phyloP scores from a whole-genome alignment of 2,329 filamentous ascomycete species.

The Penicillium thymicola region DNA sequence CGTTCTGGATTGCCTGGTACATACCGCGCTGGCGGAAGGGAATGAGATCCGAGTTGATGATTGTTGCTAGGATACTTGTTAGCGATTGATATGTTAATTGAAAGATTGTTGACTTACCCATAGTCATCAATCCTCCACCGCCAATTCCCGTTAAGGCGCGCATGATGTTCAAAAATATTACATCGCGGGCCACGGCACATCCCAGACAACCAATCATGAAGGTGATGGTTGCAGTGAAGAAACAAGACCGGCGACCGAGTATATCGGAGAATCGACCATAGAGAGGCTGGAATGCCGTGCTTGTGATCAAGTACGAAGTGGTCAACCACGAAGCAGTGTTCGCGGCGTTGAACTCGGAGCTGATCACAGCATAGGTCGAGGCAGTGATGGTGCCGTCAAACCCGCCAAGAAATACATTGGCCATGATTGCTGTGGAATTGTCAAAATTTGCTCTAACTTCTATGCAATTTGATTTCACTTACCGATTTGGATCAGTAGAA shows the following conservation, averaged over 20 bases:
- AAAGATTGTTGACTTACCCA: conserved; percentile 42
- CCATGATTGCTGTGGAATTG: conserved; percentile 52
- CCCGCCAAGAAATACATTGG: conserved; percentile 62
- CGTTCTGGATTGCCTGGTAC: conserved; percentile 66
- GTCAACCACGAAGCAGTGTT: conserved; percentile 51
- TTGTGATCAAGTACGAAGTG: conserved; percentile 65
- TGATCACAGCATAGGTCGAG: conserved; percentile 44
- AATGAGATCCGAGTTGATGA: conserved; percentile 71
- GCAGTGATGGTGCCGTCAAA: conserved; percentile 47
- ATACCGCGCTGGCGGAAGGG: conserved; percentile 69
- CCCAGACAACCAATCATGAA: conserved; percentile 65
- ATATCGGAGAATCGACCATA: conserved; percentile 71
- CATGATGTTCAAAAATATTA: conserved; percentile 68
- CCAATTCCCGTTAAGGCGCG: conserved; percentile 69
- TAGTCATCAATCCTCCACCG: conserved; percentile 66
- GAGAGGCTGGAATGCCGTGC: conserved; percentile 66
- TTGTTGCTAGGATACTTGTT: conserved; percentile 45
- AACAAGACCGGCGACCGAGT: conserved; percentile 59
- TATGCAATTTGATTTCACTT: background rate
- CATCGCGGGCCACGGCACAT: conserved; percentile 65
- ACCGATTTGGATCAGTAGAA: conserved; percentile 57
- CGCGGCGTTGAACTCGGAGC: conserved; percentile 48
- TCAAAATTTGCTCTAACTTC: background rate
- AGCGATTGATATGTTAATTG: background rate
- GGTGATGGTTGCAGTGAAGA: conserved; percentile 60